phyloP scores from a whole-genome alignment of 331 rosid genomes.

The Stylosanthes scabra region DNA sequence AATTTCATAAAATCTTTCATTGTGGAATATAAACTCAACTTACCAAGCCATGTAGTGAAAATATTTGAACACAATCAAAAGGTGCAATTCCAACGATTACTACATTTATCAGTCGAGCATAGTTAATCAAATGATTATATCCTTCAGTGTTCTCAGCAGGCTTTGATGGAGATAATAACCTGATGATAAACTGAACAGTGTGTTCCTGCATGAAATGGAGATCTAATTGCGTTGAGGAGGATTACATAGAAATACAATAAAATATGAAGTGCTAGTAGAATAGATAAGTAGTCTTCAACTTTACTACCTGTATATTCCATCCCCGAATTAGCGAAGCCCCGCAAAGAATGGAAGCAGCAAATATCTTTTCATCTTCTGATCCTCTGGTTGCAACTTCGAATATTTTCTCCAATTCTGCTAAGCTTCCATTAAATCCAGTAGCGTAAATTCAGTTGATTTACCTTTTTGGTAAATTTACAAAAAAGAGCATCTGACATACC shows the following conservation, averaged over 20 bases:
- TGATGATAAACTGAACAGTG: constrained; percentile 79
- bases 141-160: constrained; percentile 65
- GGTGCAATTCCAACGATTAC: constrained; percentile 88
- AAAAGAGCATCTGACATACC: constrained; percentile 94
- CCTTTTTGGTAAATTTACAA: constrained; percentile 83
- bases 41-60: constrained; percentile 97
- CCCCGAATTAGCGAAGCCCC: constrained; percentile 94
- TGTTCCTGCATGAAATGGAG: constrained; percentile 79
- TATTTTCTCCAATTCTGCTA: constrained; percentile 95
- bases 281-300: constrained; percentile 22
- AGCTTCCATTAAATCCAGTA: constrained; percentile 99
- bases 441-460: constrained; percentile 97
- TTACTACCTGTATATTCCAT: constrained; percentile 92
- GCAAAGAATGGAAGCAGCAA: constrained; percentile 91
- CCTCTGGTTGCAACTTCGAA: constrained; percentile 85
- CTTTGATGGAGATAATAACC: constrained; percentile 84
- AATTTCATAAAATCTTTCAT: constrained; percentile 5
- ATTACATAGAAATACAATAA: background rate
- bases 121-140: constrained; percentile 75
- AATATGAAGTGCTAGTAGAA: background rate
- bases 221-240: constrained; percentile 23
- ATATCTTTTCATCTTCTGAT: constrained; percentile 89
- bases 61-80: constrained; percentile 90
- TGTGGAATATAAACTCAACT: constrained; percentile 21
- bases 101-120: constrained; percentile 79